Conservation (phyloP, 495 filamentous ascomycete genomes). For the Pseudevernia furfuracea region DNA sequence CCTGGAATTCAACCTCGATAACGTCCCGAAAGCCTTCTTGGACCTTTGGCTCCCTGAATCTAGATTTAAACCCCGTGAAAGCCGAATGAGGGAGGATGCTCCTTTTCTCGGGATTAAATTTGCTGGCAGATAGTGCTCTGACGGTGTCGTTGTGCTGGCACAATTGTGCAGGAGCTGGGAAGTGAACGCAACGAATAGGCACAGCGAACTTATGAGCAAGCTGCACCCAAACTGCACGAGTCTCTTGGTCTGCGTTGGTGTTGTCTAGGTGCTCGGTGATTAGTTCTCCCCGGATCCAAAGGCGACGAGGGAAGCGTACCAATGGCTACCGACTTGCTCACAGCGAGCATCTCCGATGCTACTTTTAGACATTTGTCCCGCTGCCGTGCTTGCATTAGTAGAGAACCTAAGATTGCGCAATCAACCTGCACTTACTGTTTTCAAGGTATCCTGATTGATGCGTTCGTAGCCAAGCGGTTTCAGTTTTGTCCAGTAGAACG, state of each 20-base stretch:
- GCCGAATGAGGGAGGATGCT: slow-evolving; percentile 67
- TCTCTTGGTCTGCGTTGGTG: slow-evolving; percentile 77
- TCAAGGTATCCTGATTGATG: slow-evolving; percentile 86
- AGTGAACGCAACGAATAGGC: slow-evolving; percentile 79
- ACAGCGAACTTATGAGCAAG: slow-evolving; percentile 62
- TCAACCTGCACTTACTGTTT: slow-evolving; percentile 48
- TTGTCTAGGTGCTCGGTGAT: slow-evolving; percentile 55
- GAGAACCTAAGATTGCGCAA: neutral
- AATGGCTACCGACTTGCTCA: slow-evolving; percentile 61
- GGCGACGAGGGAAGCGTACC: slow-evolving; percentile 48
- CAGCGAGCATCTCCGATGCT: slow-evolving; percentile 54
- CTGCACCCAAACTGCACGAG: slow-evolving; percentile 63
- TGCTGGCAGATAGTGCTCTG: slow-evolving; percentile 54
- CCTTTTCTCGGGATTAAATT: slow-evolving; percentile 69
- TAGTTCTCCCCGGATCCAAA: neutral
- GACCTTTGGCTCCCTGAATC: slow-evolving; percentile 62
- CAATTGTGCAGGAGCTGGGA: slow-evolving; percentile 61
- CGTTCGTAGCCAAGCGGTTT: slow-evolving; percentile 75
- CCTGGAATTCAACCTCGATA: slow-evolving; percentile 57
- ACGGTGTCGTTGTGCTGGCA: slow-evolving; percentile 90
- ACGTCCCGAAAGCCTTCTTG: slow-evolving; percentile 83
- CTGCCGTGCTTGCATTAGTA: slow-evolving; percentile 31
- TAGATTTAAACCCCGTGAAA: slow-evolving; percentile 61
- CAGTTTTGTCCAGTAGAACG: slow-evolving; percentile 74
- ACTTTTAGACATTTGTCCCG: slow-evolving; percentile 79